Percentiles rank a stretch among this genome's conserved stretches.
phyloP scores from a whole-genome alignment of 192 early-diverging fungal genomes.

The Gamsiella multidivaricata region DNA sequence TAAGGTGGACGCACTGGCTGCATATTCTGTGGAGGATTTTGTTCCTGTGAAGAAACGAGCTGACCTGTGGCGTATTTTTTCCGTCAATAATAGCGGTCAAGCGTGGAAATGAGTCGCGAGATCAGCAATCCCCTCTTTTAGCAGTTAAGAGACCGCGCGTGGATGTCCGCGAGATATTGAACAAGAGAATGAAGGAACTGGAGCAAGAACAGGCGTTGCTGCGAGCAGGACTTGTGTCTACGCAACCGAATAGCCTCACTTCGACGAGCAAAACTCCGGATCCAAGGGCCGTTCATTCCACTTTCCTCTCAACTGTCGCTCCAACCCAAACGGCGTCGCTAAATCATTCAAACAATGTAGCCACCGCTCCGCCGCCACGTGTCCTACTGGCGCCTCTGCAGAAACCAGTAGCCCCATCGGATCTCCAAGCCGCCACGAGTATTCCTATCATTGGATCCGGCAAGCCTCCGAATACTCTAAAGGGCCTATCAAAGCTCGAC shows the following conservation, averaged over 20 bases:
- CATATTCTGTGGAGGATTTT: too few species aligned
- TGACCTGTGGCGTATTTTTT: neutral
- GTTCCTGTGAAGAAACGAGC: too few species aligned
- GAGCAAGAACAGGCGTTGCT: conserved; percentile 8
- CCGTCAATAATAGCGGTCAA: conserved; percentile 8
- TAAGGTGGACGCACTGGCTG: too few species aligned
- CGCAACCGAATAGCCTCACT: neutral
- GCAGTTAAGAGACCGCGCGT: conserved; percentile 12
- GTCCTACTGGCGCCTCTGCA: neutral
- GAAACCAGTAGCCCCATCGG: neutral
- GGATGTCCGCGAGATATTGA: conserved; percentile 7
- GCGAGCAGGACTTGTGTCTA: neutral
- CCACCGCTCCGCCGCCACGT: neutral
- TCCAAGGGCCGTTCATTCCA: neutral
- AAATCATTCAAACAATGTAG: neutral
- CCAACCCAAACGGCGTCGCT: too few species aligned
- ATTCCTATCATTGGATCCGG: neutral
- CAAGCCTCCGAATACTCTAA: neutral
- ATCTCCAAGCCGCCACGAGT: neutral
- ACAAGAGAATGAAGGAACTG: conserved; percentile 30
- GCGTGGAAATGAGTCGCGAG: neutral
- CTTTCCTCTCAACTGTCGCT: neutral
- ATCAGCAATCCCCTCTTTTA: too few species aligned
- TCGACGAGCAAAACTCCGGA: neutral
- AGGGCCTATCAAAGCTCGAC: conserved; percentile 10